phyloP scores from a whole-genome alignment of 2,329 filamentous ascomycete genomes.

The Fusarium odoratissimum region DNA sequence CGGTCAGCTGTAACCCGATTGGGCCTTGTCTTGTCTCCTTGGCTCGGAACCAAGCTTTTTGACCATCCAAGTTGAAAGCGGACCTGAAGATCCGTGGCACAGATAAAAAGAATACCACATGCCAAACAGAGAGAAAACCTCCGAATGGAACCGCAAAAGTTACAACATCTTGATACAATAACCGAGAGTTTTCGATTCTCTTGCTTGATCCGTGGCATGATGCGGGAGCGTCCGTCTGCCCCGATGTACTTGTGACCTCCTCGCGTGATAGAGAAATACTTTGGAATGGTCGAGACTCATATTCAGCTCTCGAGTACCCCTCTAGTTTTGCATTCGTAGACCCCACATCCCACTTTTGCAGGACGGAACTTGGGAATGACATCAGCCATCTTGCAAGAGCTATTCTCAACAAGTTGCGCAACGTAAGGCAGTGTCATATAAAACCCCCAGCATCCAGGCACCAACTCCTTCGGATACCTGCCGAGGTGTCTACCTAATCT shows the following conservation, averaged over 20 bases:
- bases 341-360: constrained; percentile 35
- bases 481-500: neutral
- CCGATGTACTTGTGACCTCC: constrained; percentile 21
- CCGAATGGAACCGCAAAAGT: constrained; percentile 3
- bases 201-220: constrained; percentile 14
- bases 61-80: constrained; percentile 25
- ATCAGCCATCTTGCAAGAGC: constrained; percentile 43
- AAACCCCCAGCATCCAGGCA: constrained; percentile 7
- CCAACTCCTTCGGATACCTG: neutral
- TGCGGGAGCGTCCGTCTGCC: constrained; percentile 13
- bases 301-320: constrained; percentile 4
- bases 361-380: constrained; percentile 38
- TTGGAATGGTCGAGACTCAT: neutral
- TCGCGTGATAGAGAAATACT: constrained; percentile 13
- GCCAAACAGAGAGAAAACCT: neutral
- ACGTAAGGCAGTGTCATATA: constrained; percentile 20
- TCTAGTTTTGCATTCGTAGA: constrained; percentile 9
- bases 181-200: constrained; percentile 14
- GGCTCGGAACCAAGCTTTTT: constrained; percentile 19
- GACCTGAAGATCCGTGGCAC: constrained; percentile 34
- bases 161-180: neutral
- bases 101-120: constrained; percentile 4
- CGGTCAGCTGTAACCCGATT: constrained; percentile 13
- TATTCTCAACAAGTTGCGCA: constrained; percentile 37
- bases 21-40: constrained; percentile 1